phyloP scores from a whole-genome alignment of 2,329 filamentous ascomycete species.

The Aspergillus felis region DNA sequence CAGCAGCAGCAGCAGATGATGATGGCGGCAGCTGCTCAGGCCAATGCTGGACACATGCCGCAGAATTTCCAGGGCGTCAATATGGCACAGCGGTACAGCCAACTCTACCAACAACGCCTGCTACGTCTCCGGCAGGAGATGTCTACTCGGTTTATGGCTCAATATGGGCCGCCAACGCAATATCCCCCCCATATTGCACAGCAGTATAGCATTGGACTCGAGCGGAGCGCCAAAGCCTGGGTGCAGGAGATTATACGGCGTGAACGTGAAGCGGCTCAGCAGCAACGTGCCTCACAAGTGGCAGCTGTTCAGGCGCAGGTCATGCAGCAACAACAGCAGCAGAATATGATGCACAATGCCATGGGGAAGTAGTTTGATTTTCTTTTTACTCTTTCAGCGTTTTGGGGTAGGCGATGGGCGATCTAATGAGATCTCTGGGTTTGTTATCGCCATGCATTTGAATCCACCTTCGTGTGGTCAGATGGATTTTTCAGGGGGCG shows the following conservation, averaged over 20 bases:
- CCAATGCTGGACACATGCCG: slow-evolving; percentile 33
- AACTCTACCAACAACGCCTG: slow-evolving; percentile 35
- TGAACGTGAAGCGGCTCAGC: slow-evolving; percentile 31
- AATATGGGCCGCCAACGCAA: slow-evolving; percentile 37
- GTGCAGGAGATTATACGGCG: slow-evolving; percentile 37
- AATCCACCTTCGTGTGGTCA: neutral
- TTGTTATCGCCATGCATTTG: neutral
- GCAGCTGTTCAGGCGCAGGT: slow-evolving; percentile 31
- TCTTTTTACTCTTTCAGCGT: slow-evolving; percentile 1
- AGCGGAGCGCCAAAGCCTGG: slow-evolving; percentile 35
- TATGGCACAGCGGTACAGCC: slow-evolving; percentile 31
- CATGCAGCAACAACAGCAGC: slow-evolving; percentile 37
- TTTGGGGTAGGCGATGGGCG: neutral
- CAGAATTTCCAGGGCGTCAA: slow-evolving; percentile 28
- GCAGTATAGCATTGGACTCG: slow-evolving; percentile 35
- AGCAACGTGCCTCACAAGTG: slow-evolving; percentile 29
- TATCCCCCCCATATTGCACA: slow-evolving; percentile 37
- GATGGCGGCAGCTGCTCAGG: slow-evolving; percentile 37
- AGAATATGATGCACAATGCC: slow-evolving; percentile 42
- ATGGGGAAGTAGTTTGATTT: slow-evolving; percentile 28
- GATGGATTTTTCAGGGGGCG: neutral
- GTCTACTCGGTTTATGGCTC: slow-evolving; percentile 31
- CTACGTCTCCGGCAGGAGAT: slow-evolving; percentile 35
- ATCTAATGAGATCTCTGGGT: slow-evolving; percentile 14
- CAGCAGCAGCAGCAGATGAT: slow-evolving; percentile 37